Evolutionary conservation across 768 basidiomycete species (phyloP), one percentile per base, ranked within the genome.

Genomic region (Russula ochroleuca): DNA sequence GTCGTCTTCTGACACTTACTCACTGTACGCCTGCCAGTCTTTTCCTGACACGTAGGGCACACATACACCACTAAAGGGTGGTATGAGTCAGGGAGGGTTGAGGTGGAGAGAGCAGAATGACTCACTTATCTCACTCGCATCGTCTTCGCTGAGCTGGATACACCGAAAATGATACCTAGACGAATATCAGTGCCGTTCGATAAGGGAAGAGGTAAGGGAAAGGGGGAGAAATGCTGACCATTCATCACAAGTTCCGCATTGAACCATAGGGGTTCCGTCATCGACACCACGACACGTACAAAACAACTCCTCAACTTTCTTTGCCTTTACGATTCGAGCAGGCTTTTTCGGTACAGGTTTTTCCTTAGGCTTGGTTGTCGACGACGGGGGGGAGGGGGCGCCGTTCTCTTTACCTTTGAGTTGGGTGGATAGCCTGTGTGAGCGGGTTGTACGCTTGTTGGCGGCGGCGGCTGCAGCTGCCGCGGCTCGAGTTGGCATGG

Each of bases 141-240:
- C 79, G 49, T 79, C 76, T 65, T 83, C 81, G 62, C 70, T 78
- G 47, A 92, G 74, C 62, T 81, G 74, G 14, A 92, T 79, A 74
- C 90, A 92, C 25, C 74, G 74, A 67, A 92, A 92, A 73, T 92
- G 90, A 73, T 84, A 90, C 91, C 90, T 92, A 23, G 48, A 31
- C 5, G 11, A 28, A 21, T 23, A 54, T 61, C 5, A 52, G 48
- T 51, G 61, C 35, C 45, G 47, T 23, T 45, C 48, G 41, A 38
- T 49, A 59, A 40, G 38, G 17, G 31, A 55, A 59, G 47, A 55
- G 21, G 23, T 43, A 41, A 50, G 38, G 60, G 31, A 10, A 14
- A 15, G 6, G 5, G 48, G 23, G 35, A n/a, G n/a, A 17, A 5
- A 58, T 28, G 74, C 81, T 67, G 67, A 86, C 90, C 91, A 92